Percentiles rank a stretch among this genome's conserved stretches.
phyloP scores from a whole-genome alignment of 1,139 yeast genomes.

The Blastobotrys raffinosifermentans region DNA sequence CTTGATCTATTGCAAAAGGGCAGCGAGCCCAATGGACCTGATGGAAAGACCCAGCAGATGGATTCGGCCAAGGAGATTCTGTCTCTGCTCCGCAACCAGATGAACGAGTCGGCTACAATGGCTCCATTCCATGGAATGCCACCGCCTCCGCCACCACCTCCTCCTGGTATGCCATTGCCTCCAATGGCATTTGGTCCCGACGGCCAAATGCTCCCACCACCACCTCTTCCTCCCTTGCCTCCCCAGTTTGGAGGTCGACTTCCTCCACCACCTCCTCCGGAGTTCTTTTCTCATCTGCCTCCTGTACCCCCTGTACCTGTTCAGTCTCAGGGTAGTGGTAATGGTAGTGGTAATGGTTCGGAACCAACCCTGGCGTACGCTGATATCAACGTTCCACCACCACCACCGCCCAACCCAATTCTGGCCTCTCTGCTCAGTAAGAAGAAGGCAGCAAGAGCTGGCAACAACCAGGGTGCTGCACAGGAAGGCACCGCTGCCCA shows the following conservation, averaged over 20 bases:
- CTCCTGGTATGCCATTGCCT: constrained; percentile 4
- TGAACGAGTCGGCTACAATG: constrained; percentile 13
- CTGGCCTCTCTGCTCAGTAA: constrained; percentile 25
- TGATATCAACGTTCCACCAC: constrained; percentile 20
- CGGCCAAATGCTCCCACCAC: too few species aligned
- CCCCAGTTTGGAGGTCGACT: constrained; percentile 1
- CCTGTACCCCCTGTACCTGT: constrained; percentile 7
- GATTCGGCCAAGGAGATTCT: constrained; percentile 31
- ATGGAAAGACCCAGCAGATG: constrained; percentile 18
- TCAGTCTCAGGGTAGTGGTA: too few species aligned
- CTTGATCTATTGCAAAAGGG: constrained; percentile 28
- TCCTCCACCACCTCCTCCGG: constrained; percentile 13
- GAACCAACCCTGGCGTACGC: too few species aligned
- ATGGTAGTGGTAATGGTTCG: too few species aligned
- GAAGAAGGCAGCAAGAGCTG: constrained; percentile 10
- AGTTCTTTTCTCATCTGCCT: constrained; percentile 3
- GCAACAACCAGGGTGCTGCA: not conserved
- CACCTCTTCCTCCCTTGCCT: constrained; percentile 8
- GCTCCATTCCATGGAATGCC: constrained; percentile 3
- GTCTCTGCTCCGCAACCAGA: constrained; percentile 25
- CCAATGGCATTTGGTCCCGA: not conserved
- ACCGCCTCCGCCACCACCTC: constrained; percentile 21
- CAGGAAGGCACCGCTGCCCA: not conserved
- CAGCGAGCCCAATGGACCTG: constrained; percentile 7
- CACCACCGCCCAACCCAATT: constrained; percentile 29